A percentile compares a stretch with the other conserved stretches of the same genome.
These are phyloP conservation scores for Ambrosia hybrid DNA, from an alignment of 140 eudicot species.

Conservation along the genomic window DNA sequence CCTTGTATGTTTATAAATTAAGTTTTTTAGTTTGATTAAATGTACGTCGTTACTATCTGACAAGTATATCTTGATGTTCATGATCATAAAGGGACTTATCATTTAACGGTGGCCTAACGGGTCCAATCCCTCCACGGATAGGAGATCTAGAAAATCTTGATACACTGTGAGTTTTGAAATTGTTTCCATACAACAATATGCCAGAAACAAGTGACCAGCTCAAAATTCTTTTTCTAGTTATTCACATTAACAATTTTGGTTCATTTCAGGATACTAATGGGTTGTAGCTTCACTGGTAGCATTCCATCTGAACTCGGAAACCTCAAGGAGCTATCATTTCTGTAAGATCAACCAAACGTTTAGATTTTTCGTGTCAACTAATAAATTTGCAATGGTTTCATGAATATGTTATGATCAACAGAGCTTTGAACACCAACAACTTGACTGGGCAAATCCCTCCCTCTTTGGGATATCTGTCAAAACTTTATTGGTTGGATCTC, in stretches of 20 bases:
- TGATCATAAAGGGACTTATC: conserved; percentile 72
- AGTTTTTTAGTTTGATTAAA: neutral
- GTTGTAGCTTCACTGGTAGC: conserved; percentile 78
- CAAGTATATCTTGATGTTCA: conserved; percentile 18
- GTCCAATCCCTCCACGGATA: conserved; percentile 66
- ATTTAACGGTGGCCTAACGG: conserved; percentile 72
- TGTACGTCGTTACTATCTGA: neutral
- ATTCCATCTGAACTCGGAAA: conserved; percentile 83
- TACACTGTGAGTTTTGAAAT: conserved; percentile 51
- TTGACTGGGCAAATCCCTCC: conserved; percentile 81
- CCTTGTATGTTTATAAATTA: conserved; percentile 58
- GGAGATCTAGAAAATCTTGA: conserved; percentile 73
- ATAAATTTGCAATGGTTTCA: neutral
- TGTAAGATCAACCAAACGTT: conserved; percentile 47
- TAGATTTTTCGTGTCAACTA: neutral
- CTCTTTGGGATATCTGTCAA: conserved; percentile 68
- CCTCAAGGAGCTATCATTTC: conserved; percentile 56
- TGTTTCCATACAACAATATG: neutral
- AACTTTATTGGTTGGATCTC: conserved; percentile 94
- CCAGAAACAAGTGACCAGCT: neutral
- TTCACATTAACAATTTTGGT: neutral
- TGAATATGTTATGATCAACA: conserved; percentile 28
- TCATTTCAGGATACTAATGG: conserved; percentile 65
- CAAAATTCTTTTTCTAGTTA: too few species aligned
- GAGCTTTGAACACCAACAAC: conserved; percentile 88